Evolutionary conservation across 495 filamentous ascomycete genomes (phyloP), one percentile per base, ranked within the genome.

Genomic region (Hypoxylon lenormandii): DNA sequence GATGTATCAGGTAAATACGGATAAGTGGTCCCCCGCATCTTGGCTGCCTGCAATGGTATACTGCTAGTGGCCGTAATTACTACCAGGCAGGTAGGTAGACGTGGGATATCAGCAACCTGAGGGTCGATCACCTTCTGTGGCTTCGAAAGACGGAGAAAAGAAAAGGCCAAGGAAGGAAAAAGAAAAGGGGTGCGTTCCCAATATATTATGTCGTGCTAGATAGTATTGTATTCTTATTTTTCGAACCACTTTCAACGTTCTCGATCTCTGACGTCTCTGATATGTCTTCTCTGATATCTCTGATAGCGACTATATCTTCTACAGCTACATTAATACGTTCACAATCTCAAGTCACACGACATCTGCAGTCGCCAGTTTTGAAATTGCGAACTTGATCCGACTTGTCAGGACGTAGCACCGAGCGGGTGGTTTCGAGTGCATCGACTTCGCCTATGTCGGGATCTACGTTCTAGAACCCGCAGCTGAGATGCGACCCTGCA

Each of bases 401-500:
- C 43, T 59, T 59, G 52, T 58, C 42, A 65, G 38, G n/a, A 18
- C 21, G 65, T 69, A 58, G 66, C 53, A 69, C 40, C 47, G 40
- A 59, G 37, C 28, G 47, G 53, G 42, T 42, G 52, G 47, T 51
- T 55, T 49, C 21, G 16, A n/a, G 26, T 23, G 28, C 22, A 63
- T 33, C 59, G 10, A 52, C 42, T 69, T 69, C 53, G 47, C 33
- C 40, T 59, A 19, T 56, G 43, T 51, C 19, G 30, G 48, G 54
- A 56, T 63, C 53, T 63, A 62, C 49, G 61, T 62, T 60, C 61
- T 70, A 66, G 67, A 64, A 70, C 50, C 38, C 54, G 22, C 22
- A 49, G 45, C 30, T 54, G 37, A 60, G 60, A 54, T 65, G 60
- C 55, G 67, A 70, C 67, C 61, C 67, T 70, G 67, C 67, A 70